A percentile compares a stretch with the other conserved stretches of the same genome.
Evolutionary conservation across 108 stramenopile species (phyloP).

Genomic region (Seminavis robusta): DNA sequence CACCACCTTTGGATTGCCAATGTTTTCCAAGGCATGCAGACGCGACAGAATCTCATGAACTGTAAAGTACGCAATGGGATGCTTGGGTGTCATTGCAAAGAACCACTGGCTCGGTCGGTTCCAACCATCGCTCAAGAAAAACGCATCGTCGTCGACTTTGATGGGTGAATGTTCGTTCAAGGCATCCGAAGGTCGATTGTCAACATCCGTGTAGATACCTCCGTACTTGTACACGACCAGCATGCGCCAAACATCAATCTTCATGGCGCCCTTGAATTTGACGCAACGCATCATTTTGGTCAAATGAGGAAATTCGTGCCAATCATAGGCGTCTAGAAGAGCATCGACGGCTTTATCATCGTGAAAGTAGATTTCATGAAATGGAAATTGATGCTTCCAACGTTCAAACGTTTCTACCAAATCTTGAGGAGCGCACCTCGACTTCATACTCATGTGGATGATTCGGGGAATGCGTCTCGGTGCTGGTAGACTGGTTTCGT

Average conservation of each 20-base stretch:
- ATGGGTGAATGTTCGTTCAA: background rate
- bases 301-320: constrained; percentile 30
- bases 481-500: background rate
- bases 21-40: constrained; percentile 1
- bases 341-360: constrained; percentile 44
- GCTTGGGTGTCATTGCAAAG: constrained; percentile 3
- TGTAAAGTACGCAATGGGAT: constrained; percentile 12
- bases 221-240: constrained; percentile 47
- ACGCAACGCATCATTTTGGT: constrained; percentile 21
- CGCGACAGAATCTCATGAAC: background rate
- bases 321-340: constrained; percentile 16
- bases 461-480: constrained; percentile 35
- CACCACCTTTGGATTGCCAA: constrained; percentile 18
- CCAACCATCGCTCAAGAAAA: background rate
- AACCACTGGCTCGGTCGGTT: constrained; percentile 3
- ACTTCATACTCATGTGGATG: constrained; percentile 39
- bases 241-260: constrained; percentile 36
- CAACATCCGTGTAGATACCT: constrained; percentile 43
- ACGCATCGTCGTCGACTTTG: background rate
- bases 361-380: constrained; percentile 41
- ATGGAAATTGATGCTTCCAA: constrained; percentile 30
- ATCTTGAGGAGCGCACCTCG: constrained; percentile 29
- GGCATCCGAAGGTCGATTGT: constrained; percentile 13
- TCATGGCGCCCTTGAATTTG: constrained; percentile 23
- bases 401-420: constrained; percentile 4